phyloP scores from a whole-genome alignment of 2,329 filamentous ascomycete species.

The Exophiala dermatitidis region DNA sequence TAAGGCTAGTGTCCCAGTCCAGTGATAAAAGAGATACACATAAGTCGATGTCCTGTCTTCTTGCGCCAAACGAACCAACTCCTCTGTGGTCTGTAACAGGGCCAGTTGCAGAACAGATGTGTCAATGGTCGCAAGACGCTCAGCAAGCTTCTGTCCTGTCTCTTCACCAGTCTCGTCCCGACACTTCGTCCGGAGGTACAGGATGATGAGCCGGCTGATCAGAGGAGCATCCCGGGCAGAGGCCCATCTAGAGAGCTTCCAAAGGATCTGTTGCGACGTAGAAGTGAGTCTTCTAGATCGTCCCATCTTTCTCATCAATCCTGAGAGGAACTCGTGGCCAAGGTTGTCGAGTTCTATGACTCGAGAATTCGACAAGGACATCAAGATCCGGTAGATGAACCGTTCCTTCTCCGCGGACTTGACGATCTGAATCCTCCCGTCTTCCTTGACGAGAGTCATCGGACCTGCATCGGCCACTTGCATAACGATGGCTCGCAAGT shows the following conservation, averaged over 20 bases:
- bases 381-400: slow-evolving; percentile 1
- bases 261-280: not conserved
- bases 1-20: slow-evolving; percentile 7
- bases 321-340: slow-evolving; percentile 9
- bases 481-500: slow-evolving; percentile 11
- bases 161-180: not conserved
- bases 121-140: not conserved
- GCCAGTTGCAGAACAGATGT: not conserved
- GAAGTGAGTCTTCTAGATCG: not conserved
- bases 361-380: slow-evolving; percentile 12
- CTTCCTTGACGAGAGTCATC: not conserved
- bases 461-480: not conserved
- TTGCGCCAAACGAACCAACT: not conserved
- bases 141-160: slow-evolving; percentile 3
- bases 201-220: slow-evolving; percentile 5
- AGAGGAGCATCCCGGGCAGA: slow-evolving; percentile 1
- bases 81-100: slow-evolving; percentile 8
- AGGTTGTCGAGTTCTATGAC: slow-evolving; percentile 9
- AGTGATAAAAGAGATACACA: slow-evolving; percentile 12
- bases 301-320: slow-evolving; percentile 7
- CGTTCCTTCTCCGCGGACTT: not conserved
- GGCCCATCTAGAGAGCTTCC: slow-evolving; percentile 11
- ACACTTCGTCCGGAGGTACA: slow-evolving; percentile 1
- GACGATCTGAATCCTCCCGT: slow-evolving; percentile 1
- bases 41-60: slow-evolving; percentile 3